Conservation (phyloP, 768 basidiomycete genomes). For the Dioszegia hungarica region DNA sequence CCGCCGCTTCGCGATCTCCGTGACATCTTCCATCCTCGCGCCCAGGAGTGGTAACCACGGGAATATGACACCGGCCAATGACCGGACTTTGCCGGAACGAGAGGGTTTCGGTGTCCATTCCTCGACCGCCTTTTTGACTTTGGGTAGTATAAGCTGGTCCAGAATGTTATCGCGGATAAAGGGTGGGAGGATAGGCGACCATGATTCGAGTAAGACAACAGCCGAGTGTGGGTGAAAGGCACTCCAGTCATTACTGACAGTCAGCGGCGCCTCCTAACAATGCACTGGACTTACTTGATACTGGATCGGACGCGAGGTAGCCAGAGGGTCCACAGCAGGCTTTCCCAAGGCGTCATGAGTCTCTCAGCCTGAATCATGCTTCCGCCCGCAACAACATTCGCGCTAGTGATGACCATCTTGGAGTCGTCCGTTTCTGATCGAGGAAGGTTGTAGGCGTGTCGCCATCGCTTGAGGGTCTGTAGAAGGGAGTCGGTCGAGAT, state of each 20-base stretch:
- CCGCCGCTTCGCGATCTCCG: constrained; percentile 81
- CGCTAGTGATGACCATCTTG: neutral
- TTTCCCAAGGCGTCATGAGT: constrained; percentile 92
- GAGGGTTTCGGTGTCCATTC: constrained; percentile 59
- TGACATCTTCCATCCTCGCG: constrained; percentile 70
- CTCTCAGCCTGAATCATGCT: constrained; percentile 46
- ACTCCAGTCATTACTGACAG: constrained; percentile 75
- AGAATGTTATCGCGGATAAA: constrained; percentile 93
- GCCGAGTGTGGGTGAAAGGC: constrained; percentile 68
- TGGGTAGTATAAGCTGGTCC: constrained; percentile 91
- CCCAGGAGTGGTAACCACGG: constrained; percentile 94
- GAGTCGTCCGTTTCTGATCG: constrained; percentile 37
- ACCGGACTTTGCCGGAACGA: constrained; percentile 51
- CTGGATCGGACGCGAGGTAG: constrained; percentile 86
- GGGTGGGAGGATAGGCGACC: constrained; percentile 78
- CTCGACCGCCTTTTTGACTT: constrained; percentile 73
- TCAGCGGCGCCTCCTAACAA: neutral
- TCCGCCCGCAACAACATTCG: neutral
- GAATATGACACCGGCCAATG: constrained; percentile 77
- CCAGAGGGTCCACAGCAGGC: constrained; percentile 90
- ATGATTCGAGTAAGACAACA: constrained; percentile 77
- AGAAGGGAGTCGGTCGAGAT: constrained; percentile 56
- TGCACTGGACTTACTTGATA: constrained; percentile 60
- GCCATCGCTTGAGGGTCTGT: constrained; percentile 45
- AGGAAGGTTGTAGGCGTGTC: constrained; percentile 43